Conservation (phyloP, 2,329 filamentous ascomycete genomes). For the Phoma sp. region DNA sequence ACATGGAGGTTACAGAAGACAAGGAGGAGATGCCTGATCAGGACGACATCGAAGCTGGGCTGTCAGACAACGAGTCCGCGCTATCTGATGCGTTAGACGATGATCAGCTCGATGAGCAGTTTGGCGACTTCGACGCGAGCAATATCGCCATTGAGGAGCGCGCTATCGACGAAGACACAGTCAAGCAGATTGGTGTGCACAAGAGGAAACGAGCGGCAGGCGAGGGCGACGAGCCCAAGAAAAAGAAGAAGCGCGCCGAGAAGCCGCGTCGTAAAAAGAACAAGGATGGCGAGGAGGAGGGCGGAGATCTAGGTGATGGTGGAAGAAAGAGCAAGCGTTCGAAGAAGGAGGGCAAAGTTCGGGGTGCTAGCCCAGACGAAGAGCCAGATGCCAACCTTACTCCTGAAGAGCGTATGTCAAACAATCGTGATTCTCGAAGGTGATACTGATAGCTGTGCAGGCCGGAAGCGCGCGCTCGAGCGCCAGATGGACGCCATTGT, state of each 20-base stretch:
- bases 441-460: slow-evolving; percentile 44
- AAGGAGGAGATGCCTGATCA: slow-evolving; percentile 46
- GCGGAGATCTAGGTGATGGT: slow-evolving; percentile 58
- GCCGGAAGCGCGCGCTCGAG: slow-evolving; percentile 80
- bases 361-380: slow-evolving; percentile 56
- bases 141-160: slow-evolving; percentile 67
- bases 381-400: slow-evolving; percentile 80
- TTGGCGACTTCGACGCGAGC: slow-evolving; percentile 64
- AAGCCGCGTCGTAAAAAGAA: slow-evolving; percentile 60
- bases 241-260: slow-evolving; percentile 71
- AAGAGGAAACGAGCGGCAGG: slow-evolving; percentile 69
- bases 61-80: slow-evolving; percentile 66
- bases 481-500: slow-evolving; percentile 86
- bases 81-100: slow-evolving; percentile 68
- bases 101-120: slow-evolving; percentile 65
- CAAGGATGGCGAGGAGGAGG: slow-evolving; percentile 54
- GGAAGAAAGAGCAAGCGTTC: slow-evolving; percentile 61
- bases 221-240: slow-evolving; percentile 65
- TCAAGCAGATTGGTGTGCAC: slow-evolving; percentile 66
- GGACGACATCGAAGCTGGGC: slow-evolving; percentile 49
- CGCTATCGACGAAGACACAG: slow-evolving; percentile 66
- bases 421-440: neutral
- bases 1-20: slow-evolving; percentile 54
- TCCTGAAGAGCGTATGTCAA: slow-evolving; percentile 76
- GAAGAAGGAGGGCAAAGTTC: slow-evolving; percentile 46